These are phyloP conservation scores for Trichodelitschia bisporula DNA, from an alignment of 495 filamentous ascomycete species.

Conservation along the genomic window DNA sequence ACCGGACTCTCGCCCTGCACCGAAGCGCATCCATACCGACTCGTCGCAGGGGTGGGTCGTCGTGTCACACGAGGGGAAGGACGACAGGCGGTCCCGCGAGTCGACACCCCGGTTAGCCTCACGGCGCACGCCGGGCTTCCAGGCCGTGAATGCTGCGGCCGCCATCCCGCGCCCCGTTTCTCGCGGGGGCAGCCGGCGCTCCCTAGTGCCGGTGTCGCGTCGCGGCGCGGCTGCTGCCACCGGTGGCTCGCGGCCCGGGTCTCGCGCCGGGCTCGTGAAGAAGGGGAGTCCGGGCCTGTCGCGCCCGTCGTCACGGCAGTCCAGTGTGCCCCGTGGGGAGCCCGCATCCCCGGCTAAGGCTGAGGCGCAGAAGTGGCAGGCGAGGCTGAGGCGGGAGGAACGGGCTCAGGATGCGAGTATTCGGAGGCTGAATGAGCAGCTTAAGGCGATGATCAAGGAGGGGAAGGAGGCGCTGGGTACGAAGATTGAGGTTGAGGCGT, in stretches of 20 bases:
- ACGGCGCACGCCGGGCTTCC: conserved; percentile 3
- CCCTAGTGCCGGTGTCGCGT: conserved; percentile 1
- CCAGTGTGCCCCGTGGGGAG: conserved; percentile 7
- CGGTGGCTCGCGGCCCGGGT: conserved; percentile 1
- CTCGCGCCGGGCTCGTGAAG: too few relatives aligned
- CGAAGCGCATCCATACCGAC: conserved; percentile 30
- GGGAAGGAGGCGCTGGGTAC: conserved; percentile 71
- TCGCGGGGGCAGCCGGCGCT: conserved; percentile 4
- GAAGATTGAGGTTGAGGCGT: conserved; percentile 48
- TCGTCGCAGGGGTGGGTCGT: conserved; percentile 40
- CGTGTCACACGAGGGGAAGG: conserved; percentile 21
- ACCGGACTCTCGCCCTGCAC: too few relatives aligned
- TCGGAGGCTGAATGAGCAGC: conserved; percentile 45
- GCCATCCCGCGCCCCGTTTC: conserved; percentile 10
- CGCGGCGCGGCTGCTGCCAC: conserved; percentile 10
- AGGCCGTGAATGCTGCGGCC: not conserved
- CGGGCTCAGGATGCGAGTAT: conserved; percentile 57
- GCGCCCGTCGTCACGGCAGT: not conserved
- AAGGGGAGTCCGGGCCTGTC: too few relatives aligned
- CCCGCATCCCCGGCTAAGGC: conserved; percentile 22
- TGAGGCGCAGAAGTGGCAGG: conserved; percentile 44
- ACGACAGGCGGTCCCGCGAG: conserved; percentile 6
- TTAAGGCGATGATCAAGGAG: conserved; percentile 68
- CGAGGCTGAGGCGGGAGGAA: conserved; percentile 41
- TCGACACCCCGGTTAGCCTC: conserved; percentile 8